Base-by-base conservation (phyloP, 2,329 filamentous ascomycete genomes). In the Talaromyces sp. region DNA sequence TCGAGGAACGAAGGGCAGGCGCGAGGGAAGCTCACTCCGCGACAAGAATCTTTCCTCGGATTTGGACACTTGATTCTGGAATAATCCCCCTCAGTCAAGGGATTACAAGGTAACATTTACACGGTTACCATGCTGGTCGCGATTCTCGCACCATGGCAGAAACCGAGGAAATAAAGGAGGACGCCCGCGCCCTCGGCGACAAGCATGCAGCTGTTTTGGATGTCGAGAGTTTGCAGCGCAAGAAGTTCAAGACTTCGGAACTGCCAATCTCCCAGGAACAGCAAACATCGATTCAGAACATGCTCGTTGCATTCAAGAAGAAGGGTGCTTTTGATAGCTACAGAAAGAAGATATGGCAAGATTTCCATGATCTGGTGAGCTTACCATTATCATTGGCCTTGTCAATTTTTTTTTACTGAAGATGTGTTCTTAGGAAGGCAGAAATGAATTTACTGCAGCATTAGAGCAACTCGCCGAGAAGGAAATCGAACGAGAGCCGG, bases 241-340 rank as follows among this genome's bases (percentile, higher is more conserved):
- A 77, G 67, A 85, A 82, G 69, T 81, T 85, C 68, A 85, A 85
- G 70, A 76, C 83, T 27, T 82, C 83, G 4, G 86, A 88, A 64
- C 77, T 88, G 27, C 86, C 86, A 3, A 76, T 88, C 32, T 81
- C 82, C 26, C 79, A 82, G 58, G 73, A 80, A 38, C 84, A 88
- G 69, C 82, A 84, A 63, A 76, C 80, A 7, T 80, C 81, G 26
- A 86, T 88, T 59, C 85, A 88, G 69, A 78, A 78, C 64, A 78
- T 88, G 51, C 77, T 87, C 19, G 81, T 86, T 68, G 83, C 82
- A 0, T 86, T 87, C 71, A 86, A 86, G 73, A 88, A 87, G 73
- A 86, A 86, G 71, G 86, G 86, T 64, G 84, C 85, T 59, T 88
- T 86, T 67, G 86, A 88, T 70, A 77, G 75, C 55, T 74, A 87